Percentiles rank a stretch among this genome's conserved stretches.
Conservation (phyloP, 495 filamentous ascomycete genomes). For the Evansstolkia leycettana region DNA sequence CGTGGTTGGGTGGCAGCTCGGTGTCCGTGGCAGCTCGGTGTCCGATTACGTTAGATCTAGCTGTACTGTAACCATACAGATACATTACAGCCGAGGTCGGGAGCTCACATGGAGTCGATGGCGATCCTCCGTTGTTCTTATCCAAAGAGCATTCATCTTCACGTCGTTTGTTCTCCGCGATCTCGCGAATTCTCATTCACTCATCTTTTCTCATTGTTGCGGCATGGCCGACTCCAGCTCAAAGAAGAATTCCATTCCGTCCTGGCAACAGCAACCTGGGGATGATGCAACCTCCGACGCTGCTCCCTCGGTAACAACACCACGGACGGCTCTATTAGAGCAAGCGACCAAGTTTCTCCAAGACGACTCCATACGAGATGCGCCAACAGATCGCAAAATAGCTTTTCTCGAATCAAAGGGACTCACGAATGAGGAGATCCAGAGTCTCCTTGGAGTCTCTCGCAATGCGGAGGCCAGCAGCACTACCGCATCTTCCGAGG, state of each 20-base stretch:
- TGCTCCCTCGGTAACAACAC: slow-evolving; percentile 7
- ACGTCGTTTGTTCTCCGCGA: too few relatives aligned
- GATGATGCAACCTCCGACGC: slow-evolving; percentile 15
- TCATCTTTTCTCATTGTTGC: background rate
- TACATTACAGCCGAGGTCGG: background rate
- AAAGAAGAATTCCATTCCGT: slow-evolving; percentile 28
- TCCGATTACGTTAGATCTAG: too few relatives aligned
- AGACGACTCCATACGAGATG: slow-evolving; percentile 60
- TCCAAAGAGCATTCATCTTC: too few relatives aligned
- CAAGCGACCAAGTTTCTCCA: slow-evolving; percentile 71
- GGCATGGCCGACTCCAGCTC: slow-evolving; percentile 26
- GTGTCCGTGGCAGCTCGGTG: too few relatives aligned
- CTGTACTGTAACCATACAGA: too few relatives aligned
- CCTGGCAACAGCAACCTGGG: slow-evolving; percentile 29
- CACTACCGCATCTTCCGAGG: slow-evolving; percentile 11
- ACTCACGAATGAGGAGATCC: slow-evolving; percentile 52
- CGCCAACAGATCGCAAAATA: slow-evolving; percentile 58
- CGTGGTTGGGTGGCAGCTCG: too few relatives aligned
- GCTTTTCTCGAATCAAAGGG: slow-evolving; percentile 75
- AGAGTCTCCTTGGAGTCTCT: slow-evolving; percentile 45
- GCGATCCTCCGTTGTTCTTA: background rate
- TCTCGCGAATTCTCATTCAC: background rate
- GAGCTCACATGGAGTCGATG: background rate
- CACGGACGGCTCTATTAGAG: slow-evolving; percentile 41
- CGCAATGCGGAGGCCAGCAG: slow-evolving; percentile 23